These are phyloP conservation scores for Pyrrhoderma noxium DNA, from an alignment of 1,284 basidiomycete species.

Conservation along the genomic window DNA sequence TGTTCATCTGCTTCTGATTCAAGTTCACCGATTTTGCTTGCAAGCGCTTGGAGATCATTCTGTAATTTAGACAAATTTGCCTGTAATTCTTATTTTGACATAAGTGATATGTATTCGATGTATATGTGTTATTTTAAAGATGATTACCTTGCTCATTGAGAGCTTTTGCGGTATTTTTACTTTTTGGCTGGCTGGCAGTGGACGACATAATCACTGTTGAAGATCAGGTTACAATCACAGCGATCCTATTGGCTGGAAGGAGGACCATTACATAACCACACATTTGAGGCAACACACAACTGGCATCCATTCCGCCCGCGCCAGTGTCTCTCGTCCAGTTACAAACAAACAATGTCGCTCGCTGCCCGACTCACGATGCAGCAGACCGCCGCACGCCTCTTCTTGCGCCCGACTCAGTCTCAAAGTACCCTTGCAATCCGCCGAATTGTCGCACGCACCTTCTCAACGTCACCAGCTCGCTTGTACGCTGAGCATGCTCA, in stretches of 20 bases:
- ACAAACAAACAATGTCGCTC: constrained; percentile 17
- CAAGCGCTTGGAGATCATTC: constrained; percentile 78
- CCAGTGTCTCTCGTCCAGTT: constrained; percentile 2
- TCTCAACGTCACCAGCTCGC: constrained; percentile 15
- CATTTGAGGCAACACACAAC: constrained; percentile 6
- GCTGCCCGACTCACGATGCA: constrained; percentile 14
- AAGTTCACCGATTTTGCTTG: constrained; percentile 88
- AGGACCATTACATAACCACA: constrained; percentile 9
- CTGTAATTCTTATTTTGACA: constrained; percentile 65
- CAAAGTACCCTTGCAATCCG: constrained; percentile 7
- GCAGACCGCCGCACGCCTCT: constrained; percentile 8
- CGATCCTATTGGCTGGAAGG: neutral
- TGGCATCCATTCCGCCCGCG: neutral
- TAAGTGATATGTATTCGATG: constrained; percentile 26
- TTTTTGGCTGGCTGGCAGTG: constrained; percentile 32
- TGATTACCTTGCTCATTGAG: constrained; percentile 66
- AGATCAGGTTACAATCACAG: neutral
- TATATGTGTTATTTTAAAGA: too few relatives aligned
- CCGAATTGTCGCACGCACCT: constrained; percentile 12
- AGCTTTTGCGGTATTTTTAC: constrained; percentile 35
- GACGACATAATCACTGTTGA: constrained; percentile 27
- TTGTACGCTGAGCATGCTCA: constrained; percentile 15
- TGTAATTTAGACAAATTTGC: constrained; percentile 69
- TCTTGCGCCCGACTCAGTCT: constrained; percentile 5
- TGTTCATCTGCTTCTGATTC: constrained; percentile 93